Base-by-base conservation (phyloP, 2,329 filamentous ascomycete genomes). In the Fusarium sp. region DNA sequence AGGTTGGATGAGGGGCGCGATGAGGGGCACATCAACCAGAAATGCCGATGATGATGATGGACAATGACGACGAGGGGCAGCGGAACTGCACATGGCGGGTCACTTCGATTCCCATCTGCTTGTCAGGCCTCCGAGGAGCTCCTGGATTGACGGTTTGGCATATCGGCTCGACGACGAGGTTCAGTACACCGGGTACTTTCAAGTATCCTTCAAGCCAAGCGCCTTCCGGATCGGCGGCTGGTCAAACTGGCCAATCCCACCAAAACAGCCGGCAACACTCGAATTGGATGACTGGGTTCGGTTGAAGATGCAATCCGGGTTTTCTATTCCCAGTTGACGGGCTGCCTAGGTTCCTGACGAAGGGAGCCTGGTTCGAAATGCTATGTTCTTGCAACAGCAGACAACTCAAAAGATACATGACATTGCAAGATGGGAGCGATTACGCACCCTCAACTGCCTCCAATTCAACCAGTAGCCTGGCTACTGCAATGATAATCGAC, bases 11-110 rank as follows among this genome's bases (percentile, higher is more conserved):
- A 62, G 37, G 35, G 61, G 65, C 54, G 58, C 50, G 62, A 66
- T 57, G 47, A 70, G 31, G 56, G 56, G 40, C 62, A 29, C 27
- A 42, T 29, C 29, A 6, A 42, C 34, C 60, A 54, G 56, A 72
- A 72, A 59, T 62, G 65, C 69, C 70, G 67, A 38, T 34, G 58
- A 73, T 34, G 58, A 73, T 73, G 72, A 70, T 62, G 62, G 69
- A 62, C 34, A 59, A 74, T 74, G 71, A 72, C 71, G 71, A 69
- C 22, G 57, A 60, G 64, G 31, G 59, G 50, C 35, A 60, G 66
- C 38, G 34, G 54, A 45, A 52, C 27, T 47, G 35, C n/a, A 47
- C 22, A 52, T 62, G 60, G 50, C 45, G 42, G 60, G 52, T 34
- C 52, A 35, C 34, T 64, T 24, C 37, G 20, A 60, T 61, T 61